Percentiles rank a stretch among this genome's conserved stretches.
phyloP scores from a whole-genome alignment of 1,139 yeast species.

The Blastobotrys serpentis region DNA sequence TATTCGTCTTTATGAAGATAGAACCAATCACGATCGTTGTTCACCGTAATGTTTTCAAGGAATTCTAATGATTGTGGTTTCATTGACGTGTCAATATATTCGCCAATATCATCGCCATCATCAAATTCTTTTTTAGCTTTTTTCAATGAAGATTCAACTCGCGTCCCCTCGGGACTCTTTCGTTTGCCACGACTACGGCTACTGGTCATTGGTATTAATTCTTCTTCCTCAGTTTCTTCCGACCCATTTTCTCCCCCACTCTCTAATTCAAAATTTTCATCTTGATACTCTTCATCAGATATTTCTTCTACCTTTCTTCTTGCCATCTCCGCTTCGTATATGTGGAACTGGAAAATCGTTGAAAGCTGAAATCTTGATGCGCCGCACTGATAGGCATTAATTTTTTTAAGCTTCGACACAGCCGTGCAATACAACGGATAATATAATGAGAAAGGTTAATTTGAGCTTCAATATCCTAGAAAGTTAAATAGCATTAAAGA shows the following conservation, averaged over 20 bases:
- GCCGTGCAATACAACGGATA: not conserved
- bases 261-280: not conserved
- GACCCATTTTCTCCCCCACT: not conserved
- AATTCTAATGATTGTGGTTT: constrained; percentile 27
- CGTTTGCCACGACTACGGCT: constrained; percentile 1
- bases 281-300: constrained; percentile 3
- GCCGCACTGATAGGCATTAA: not conserved
- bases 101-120: constrained; percentile 12
- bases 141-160: not conserved
- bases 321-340: not conserved
- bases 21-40: constrained; percentile 31
- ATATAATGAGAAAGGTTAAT: too few species aligned
- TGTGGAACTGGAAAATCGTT: not conserved
- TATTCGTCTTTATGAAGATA: constrained; percentile 27
- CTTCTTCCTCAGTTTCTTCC: constrained; percentile 13
- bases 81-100: constrained; percentile 15
- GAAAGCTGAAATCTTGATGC: too few species aligned
- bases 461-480: too few species aligned
- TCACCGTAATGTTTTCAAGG: constrained; percentile 20
- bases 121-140: not conserved
- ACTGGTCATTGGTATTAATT: not conserved
- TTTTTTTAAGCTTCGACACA: not conserved
- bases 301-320: not conserved
- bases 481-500: too few species aligned
- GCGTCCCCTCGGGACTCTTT: not conserved